Evolutionary conservation across 2,329 filamentous ascomycete genomes (phyloP), one percentile per base, ranked within the genome.

Genomic region (Capronia epimyces): DNA sequence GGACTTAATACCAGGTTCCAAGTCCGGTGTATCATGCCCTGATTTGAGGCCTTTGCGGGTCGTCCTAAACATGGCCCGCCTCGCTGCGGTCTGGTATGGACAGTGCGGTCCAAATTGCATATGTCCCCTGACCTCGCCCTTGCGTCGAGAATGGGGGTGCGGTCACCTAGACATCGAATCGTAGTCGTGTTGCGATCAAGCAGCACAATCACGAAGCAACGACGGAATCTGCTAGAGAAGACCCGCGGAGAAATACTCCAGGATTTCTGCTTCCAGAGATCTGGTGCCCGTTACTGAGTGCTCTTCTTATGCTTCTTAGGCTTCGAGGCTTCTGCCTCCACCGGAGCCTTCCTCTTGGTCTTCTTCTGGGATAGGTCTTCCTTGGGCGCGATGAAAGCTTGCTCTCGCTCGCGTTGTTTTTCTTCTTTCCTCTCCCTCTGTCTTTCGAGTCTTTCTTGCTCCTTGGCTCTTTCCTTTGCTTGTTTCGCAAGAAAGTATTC

Each of bases 401-500:
- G 83, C 68, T 89, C 84, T 53, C 89, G 78, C 73, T 93, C 87
- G 69, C 84, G 85, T 72, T 85, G 80, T 78, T 88, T 94, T 69
- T 94, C 88, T 59, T 86, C 85, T 76, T 89, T 91, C 75, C 90
- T 91, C 69, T 82, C 77, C 70, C 82, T 86, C 73, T 95, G 90
- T 70, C 86, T 84, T 68, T 94, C 89, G 65, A 88, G 79, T 59
- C 89, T 77, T 64, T 88, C 86, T 66, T 91, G 85, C 69, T 86
- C 83, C 41, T 77, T 82, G 48, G 84, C 86, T 55, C 90, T 79
- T 64, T 95, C 88, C 77, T 95, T 95, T 53, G 89, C 90, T 65
- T 90, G 83, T 76, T 95, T 95, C 65, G 84, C 84, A 66, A 98
- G 71, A 70, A 97, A 97, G 74, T 95, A 98, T 73, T 97, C 91